Conservation (phyloP, 495 filamentous ascomycete species). For the Ascobolus immersus region DNA sequence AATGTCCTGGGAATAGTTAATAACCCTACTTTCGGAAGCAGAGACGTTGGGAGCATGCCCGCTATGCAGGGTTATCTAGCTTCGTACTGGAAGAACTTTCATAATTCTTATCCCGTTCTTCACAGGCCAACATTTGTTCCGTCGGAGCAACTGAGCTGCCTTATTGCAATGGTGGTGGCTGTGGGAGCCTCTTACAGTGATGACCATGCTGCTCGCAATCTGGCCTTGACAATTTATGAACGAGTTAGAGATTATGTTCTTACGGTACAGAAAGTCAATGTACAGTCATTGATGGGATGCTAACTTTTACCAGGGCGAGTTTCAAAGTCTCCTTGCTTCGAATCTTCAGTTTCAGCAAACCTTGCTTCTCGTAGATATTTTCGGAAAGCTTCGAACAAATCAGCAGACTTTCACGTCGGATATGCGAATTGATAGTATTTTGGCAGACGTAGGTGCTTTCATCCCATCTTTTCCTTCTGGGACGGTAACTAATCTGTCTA, state of each 20-base stretch:
- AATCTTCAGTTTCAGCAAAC: slow-evolving; percentile 12
- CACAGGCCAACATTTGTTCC: slow-evolving; percentile 26
- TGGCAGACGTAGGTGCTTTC: slow-evolving; percentile 11
- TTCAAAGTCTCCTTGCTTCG: slow-evolving; percentile 14
- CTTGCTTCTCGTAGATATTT: slow-evolving; percentile 14
- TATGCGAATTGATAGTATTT: slow-evolving; percentile 12
- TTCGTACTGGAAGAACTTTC: slow-evolving; percentile 18
- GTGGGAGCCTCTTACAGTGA: slow-evolving; percentile 15
- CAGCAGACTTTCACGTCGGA: slow-evolving; percentile 12
- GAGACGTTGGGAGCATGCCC: slow-evolving; percentile 8
- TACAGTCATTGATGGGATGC: neutral
- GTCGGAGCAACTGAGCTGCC: slow-evolving; percentile 22
- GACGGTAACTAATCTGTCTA: neutral
- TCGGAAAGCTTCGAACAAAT: slow-evolving; percentile 14
- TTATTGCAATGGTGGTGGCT: slow-evolving; percentile 15
- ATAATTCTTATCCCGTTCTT: slow-evolving; percentile 26
- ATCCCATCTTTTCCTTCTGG: neutral
- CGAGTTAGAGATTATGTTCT: slow-evolving; percentile 14
- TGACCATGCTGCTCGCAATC: slow-evolving; percentile 13
- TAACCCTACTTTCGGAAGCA: slow-evolving; percentile 11
- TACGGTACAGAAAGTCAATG: slow-evolving; percentile 7
- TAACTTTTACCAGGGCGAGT: slow-evolving; percentile 4
- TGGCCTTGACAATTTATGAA: slow-evolving; percentile 15
- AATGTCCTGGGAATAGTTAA: slow-evolving; percentile 12
- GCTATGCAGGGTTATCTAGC: slow-evolving; percentile 16